These are phyloP conservation scores for Scedosporium minutisporum DNA, from an alignment of 2,329 filamentous ascomycete genomes.

Conservation along the genomic window DNA sequence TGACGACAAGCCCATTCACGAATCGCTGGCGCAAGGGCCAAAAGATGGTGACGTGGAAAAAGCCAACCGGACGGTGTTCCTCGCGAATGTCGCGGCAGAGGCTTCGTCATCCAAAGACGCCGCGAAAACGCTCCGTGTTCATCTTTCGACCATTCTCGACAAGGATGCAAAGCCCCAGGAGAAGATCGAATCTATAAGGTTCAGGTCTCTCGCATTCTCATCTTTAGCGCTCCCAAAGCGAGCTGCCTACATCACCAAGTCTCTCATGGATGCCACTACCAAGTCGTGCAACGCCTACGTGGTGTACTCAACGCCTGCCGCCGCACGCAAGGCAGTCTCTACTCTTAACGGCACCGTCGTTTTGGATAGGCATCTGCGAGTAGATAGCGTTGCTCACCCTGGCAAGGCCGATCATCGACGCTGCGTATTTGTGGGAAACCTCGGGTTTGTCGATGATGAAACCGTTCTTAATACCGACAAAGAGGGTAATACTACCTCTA, in stretches of 20 bases:
- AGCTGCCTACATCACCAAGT: constrained; percentile 85
- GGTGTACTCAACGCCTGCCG: constrained; percentile 68
- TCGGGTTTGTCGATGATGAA: constrained; percentile 93
- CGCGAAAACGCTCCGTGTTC: constrained; percentile 66
- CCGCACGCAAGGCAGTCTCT: constrained; percentile 65
- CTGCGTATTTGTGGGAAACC: constrained; percentile 92
- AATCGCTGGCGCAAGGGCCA: constrained; percentile 43
- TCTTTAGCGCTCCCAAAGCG: constrained; percentile 74
- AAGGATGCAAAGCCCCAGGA: constrained; percentile 43
- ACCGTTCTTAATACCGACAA: constrained; percentile 56
- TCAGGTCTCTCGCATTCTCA: constrained; percentile 84
- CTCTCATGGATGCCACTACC: constrained; percentile 83
- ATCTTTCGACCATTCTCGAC: constrained; percentile 68
- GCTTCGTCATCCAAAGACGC: constrained; percentile 75
- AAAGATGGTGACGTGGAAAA: constrained; percentile 65
- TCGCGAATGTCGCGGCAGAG: constrained; percentile 78
- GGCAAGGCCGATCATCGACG: constrained; percentile 72
- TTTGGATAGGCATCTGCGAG: constrained; percentile 78
- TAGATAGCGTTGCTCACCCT: constrained; percentile 85
- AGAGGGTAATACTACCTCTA: constrained; percentile 56
- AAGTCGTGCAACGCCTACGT: constrained; percentile 91
- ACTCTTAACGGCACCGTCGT: constrained; percentile 77
- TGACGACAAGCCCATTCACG: constrained; percentile 36
- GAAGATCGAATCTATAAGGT: constrained; percentile 83
- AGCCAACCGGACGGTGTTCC: constrained; percentile 80